Percentiles rank a stretch among this genome's conserved stretches.
phyloP scores from a whole-genome alignment of 2,329 filamentous ascomycete species.

The Chaetomiaceae sp. region DNA sequence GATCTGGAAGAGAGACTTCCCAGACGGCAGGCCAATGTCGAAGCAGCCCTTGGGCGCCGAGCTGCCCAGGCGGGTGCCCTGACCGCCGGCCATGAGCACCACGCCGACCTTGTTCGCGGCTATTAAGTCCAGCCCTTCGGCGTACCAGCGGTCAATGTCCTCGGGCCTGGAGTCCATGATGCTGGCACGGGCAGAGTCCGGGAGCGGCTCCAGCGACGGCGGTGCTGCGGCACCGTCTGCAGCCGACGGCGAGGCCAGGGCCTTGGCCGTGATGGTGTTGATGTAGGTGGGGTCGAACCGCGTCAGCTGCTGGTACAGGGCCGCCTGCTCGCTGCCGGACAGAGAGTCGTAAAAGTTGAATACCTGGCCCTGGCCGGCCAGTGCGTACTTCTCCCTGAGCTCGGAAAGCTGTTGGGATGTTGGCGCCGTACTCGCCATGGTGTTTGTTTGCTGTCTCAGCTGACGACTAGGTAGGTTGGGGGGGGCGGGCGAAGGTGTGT shows the following conservation, averaged over 20 bases:
- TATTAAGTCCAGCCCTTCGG: constrained; percentile 73
- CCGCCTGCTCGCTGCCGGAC: constrained; percentile 62
- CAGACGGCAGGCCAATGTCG: constrained; percentile 86
- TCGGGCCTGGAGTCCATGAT: constrained; percentile 80
- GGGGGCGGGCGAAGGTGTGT: no score
- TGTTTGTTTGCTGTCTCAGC: no score
- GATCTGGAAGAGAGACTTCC: constrained; percentile 95
- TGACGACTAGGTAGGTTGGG: no score
- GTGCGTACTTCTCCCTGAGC: constrained; percentile 65
- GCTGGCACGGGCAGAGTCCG: constrained; percentile 77
- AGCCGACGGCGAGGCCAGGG: constrained; percentile 68
- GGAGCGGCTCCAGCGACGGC: constrained; percentile 72
- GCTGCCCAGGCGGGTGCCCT: constrained; percentile 90
- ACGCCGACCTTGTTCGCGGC: constrained; percentile 72
- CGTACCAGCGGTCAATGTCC: constrained; percentile 80
- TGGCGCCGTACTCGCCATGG: constrained; percentile 33
- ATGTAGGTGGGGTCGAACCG: constrained; percentile 79
- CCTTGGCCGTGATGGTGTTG: constrained; percentile 77
- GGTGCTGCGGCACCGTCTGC: constrained; percentile 44
- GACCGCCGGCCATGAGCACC: constrained; percentile 93
- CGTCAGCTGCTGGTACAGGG: constrained; percentile 74
- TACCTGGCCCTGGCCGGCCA: constrained; percentile 73
- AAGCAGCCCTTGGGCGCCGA: constrained; percentile 96
- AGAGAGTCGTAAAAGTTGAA: constrained; percentile 85
- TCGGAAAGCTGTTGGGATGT: constrained; percentile 59